Percentiles rank a stretch among this genome's conserved stretches.
Conservation (phyloP, 495 filamentous ascomycete species). For the Haplographium delicatum region DNA sequence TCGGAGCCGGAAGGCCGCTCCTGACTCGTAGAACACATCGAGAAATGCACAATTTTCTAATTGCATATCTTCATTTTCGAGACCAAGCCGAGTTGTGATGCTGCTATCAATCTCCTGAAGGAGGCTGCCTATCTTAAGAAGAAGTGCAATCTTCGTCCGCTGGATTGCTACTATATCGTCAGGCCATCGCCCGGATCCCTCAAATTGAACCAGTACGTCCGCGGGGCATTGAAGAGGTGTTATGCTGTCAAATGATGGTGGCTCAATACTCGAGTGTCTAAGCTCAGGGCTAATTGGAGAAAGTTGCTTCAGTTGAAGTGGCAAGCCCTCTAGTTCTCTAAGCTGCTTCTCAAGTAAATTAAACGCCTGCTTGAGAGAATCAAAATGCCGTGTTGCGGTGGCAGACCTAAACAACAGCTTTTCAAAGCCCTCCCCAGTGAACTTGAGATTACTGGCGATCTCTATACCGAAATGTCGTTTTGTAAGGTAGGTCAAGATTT, state of each 20-base stretch:
- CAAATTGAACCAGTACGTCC: conserved; percentile 80
- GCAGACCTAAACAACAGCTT: conserved; percentile 33
- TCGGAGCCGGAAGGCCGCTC: conserved; percentile 61
- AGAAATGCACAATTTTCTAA: conserved; percentile 77
- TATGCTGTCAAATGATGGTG: conserved; percentile 32
- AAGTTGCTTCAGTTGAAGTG: conserved; percentile 73
- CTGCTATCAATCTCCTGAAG: conserved; percentile 47
- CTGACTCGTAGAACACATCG: conserved; percentile 68
- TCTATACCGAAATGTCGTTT: conserved; percentile 53
- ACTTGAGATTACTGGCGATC: conserved; percentile 45
- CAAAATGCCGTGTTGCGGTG: conserved; percentile 41
- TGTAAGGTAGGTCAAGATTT: conserved; percentile 74
- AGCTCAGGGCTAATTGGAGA: conserved; percentile 64
- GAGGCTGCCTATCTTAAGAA: conserved; percentile 72
- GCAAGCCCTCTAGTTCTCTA: conserved; percentile 68
- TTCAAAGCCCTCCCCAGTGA: conserved; percentile 51
- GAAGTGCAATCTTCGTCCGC: conserved; percentile 86
- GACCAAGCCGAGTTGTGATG: conserved; percentile 58
- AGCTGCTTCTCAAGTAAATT: conserved; percentile 66
- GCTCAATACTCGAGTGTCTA: conserved; percentile 62
- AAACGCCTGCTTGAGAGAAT: conserved; percentile 51
- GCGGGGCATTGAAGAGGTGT: conserved; percentile 41
- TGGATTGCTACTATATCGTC: conserved; percentile 87
- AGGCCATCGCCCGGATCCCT: conserved; percentile 90
- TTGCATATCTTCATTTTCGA: conserved; percentile 66